Conservation (phyloP, 2,329 filamentous ascomycete genomes). For the Penicillium nordicum region DNA sequence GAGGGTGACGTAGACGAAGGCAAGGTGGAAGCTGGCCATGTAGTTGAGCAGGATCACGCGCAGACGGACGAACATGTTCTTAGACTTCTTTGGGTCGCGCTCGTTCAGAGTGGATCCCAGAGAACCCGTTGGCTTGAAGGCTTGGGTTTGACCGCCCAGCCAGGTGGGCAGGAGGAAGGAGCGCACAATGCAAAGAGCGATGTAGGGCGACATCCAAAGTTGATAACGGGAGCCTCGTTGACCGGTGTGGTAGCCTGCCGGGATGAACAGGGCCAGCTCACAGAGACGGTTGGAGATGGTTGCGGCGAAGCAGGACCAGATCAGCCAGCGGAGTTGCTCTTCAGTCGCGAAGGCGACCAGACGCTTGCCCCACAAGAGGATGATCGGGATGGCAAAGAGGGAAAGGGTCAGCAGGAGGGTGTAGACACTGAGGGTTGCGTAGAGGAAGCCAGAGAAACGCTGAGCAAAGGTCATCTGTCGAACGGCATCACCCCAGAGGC, state of each 20-base stretch:
- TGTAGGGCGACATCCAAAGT: conserved; percentile 63
- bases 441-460: conserved; percentile 59
- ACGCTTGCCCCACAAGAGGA: conserved; percentile 55
- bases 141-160: conserved; percentile 58
- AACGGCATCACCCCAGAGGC: conserved; percentile 53
- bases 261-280: conserved; percentile 58
- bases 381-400: conserved; percentile 58
- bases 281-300: conserved; percentile 53
- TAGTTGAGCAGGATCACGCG: conserved; percentile 56
- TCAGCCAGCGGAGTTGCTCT: conserved; percentile 57
- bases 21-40: conserved; percentile 54
- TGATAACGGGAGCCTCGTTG: conserved; percentile 56
- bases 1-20: conserved; percentile 54
- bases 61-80: conserved; percentile 50
- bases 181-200: conserved; percentile 56
- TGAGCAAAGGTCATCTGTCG: conserved; percentile 55
- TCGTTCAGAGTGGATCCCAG: conserved; percentile 57
- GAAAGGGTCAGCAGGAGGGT: conserved; percentile 55
- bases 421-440: conserved; percentile 55
- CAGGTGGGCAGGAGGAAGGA: conserved; percentile 58
- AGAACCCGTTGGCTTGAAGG: conserved; percentile 61
- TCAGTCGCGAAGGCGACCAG: conserved; percentile 55
- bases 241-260: conserved; percentile 58
- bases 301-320: conserved; percentile 54
- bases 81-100: conserved; percentile 46